Conservation (phyloP, 192 early-diverging fungal species). For the Linnemannia hyalina region DNA sequence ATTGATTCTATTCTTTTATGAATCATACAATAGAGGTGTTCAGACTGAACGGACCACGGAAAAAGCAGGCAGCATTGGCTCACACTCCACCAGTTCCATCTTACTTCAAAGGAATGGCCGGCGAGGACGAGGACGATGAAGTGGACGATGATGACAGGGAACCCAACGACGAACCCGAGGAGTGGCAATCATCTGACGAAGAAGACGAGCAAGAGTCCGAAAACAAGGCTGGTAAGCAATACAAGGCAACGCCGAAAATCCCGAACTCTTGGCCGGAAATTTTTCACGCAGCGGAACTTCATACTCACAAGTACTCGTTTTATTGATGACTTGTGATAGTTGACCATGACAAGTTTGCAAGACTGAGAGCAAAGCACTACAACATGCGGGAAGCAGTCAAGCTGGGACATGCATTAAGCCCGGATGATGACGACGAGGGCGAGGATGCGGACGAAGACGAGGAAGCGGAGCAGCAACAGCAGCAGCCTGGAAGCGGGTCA, state of each 20-base stretch:
- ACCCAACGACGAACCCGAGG: conserved; percentile 59
- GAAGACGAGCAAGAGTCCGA: conserved; percentile 59
- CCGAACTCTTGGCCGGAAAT: background rate
- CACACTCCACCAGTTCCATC: conserved; percentile 64
- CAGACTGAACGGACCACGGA: conserved; percentile 38
- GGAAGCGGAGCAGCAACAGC: conserved; percentile 25
- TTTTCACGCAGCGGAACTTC: background rate
- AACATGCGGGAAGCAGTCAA: conserved; percentile 84
- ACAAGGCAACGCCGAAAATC: background rate
- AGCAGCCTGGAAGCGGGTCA: conserved; percentile 1
- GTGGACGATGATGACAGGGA: conserved; percentile 57
- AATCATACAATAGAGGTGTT: conserved; percentile 27
- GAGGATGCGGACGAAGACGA: conserved; percentile 63
- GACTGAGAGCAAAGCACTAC: conserved; percentile 88
- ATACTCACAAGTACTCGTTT: conserved; percentile 6
- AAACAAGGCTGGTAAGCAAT: background rate
- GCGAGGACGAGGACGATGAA: conserved; percentile 50
- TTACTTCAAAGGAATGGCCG: conserved; percentile 57
- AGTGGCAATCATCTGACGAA: conserved; percentile 68
- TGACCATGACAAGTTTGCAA: conserved; percentile 81
- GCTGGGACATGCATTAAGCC: conserved; percentile 62
- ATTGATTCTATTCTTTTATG: background rate
- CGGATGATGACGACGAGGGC: conserved; percentile 53
- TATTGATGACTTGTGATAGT: conserved; percentile 15
- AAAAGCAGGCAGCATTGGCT: conserved; percentile 61